Evolutionary conservation across 2,329 filamentous ascomycete genomes (phyloP).

Genomic region (Monosporascus sp.): DNA sequence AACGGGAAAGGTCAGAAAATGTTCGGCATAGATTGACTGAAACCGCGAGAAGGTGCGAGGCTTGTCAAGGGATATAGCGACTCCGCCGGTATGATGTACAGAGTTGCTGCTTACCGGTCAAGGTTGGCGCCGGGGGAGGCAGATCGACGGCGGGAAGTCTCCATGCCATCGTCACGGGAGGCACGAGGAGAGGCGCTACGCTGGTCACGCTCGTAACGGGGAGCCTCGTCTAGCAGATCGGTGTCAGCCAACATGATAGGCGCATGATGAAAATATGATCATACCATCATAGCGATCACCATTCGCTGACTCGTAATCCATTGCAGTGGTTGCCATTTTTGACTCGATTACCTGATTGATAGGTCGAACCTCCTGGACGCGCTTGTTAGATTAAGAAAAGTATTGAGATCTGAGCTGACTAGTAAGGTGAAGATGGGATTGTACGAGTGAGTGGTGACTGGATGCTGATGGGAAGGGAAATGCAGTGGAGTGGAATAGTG

Average conservation of each 20-base stretch:
- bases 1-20: constrained; percentile 4
- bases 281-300: constrained; percentile 63
- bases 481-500: neutral
- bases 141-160: constrained; percentile 52
- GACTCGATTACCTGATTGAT: constrained; percentile 2
- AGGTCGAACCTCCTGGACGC: constrained; percentile 3
- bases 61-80: neutral
- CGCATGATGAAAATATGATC: constrained; percentile 12
- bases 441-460: no score
- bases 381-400: neutral
- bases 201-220: constrained; percentile 62
- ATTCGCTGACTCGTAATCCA: constrained; percentile 66
- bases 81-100: neutral
- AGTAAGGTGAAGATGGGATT: neutral
- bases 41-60: neutral
- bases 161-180: constrained; percentile 54
- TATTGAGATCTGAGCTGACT: neutral
- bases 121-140: constrained; percentile 52
- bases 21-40: neutral
- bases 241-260: constrained; percentile 10
- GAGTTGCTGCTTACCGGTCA: constrained; percentile 39
- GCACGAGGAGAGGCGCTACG: constrained; percentile 61
- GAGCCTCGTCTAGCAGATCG: constrained; percentile 48
- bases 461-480: neutral
- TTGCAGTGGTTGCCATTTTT: constrained; percentile 57